Base-by-base conservation (phyloP, 305 asterid genomes). In the Solanum hybrid region DNA sequence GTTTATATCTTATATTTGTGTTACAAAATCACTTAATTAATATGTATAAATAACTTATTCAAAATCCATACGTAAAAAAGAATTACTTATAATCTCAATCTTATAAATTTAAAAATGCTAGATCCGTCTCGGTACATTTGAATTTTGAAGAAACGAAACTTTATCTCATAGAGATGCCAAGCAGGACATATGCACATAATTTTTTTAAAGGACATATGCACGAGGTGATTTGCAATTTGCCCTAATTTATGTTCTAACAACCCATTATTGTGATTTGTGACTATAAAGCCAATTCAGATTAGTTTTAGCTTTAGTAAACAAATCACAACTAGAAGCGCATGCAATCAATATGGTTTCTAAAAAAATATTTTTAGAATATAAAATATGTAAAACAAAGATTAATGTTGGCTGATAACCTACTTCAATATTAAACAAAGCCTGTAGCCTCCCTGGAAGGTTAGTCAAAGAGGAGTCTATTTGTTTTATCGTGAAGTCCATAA, bases 201-300 rank as follows among this genome's bases (percentile, higher is more conserved):
- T 13, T 45, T 45, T 45, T 45, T 45, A 45, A 45, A 26, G 31
- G 34, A 82, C 22, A 24, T 26, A 27, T 8, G 27, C 87, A 82
- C 72, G 73, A 41, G 38, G 6, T 45, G 38, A 0, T 45, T 45
- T 41, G 88, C 39, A 45, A 45, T 83, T 29, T 17, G 27, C 88
- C 37, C 29, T 83, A 41, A 45, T 83, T 83, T 83, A 83, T 83
- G 88, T 83, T 51, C 88, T 45, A 83, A 45, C 88, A 83, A 29
- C 75, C 88, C 88, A 82, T 45, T 45, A 83, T 29, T 83, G 39
- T 45, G 7, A 45, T 45, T 45, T 45, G 65, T 45, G 39, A 45
- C 68, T 29, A 29, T 29, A 83, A 39, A 83, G 38, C 75, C 75
- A 83, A 45, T 10, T 26, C 38, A 41, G 27, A 29, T 5, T 83